Base-by-base conservation (phyloP, 2,329 filamentous ascomycete species). In the Apiospora saccharicola region DNA sequence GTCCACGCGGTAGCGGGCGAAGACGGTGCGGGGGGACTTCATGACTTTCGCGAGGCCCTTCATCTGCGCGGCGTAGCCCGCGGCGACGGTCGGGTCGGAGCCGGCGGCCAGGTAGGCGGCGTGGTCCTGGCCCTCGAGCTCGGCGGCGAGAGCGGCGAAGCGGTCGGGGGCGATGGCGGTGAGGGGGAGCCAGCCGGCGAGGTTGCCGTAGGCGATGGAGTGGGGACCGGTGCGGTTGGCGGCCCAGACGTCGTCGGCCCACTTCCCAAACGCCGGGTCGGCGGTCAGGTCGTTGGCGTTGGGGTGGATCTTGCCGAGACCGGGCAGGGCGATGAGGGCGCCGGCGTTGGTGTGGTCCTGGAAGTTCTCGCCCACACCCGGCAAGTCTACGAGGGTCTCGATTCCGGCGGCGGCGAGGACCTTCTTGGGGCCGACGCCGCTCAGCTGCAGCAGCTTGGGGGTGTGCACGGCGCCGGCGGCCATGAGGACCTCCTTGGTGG, bases 291-390 rank as follows among this genome's bases (percentile, higher is more conserved):
- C 79, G 3, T 57, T 67, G 22, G 78, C 78, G 53, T 77, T 80
- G 10, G 79, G 79, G 64, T 80, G 79, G 34, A 75, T 74, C 1
- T 12, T 22, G 19, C 1, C 1, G 13, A 37, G 5, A 10, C 22
- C 44, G 6, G 41, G n/a, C 3, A 46, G 19, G 6, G 49, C 30
- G 14, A 68, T 70, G 3, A 46, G 7, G 4, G 37, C 73, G 12
- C 71, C 67, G 68, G 81, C 75, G 30, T 71, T 74, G 46, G 77
- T 76, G 24, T 88, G 85, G 73, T 88, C 86, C 73, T 87, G 85
- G 72, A 87, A 84, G 73, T 87, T 85, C 69, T 85, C 81, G 5
- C 86, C 86, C 4, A 88, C 86, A 3, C 84, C 83, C 5, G 84
- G 82, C 22, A 87, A 79, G 68, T 86, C 81, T 47, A 86, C 79